phyloP scores from a whole-genome alignment of 352 stramenopile species.

The Pythium scleroteichum region DNA sequence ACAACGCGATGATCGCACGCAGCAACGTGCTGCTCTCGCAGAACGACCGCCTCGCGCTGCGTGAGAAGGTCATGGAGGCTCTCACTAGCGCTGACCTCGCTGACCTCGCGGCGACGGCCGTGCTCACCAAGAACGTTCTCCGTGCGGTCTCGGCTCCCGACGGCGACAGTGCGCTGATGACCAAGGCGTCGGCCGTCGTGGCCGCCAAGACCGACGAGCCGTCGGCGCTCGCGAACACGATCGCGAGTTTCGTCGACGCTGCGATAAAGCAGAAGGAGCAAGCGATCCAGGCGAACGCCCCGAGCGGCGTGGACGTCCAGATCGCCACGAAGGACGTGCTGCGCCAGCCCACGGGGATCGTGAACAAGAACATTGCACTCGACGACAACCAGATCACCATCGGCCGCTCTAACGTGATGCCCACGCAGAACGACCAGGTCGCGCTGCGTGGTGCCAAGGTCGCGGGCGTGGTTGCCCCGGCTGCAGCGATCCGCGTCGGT shows the following conservation, averaged over 20 bases:
- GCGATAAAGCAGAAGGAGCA: conserved; percentile 20
- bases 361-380: conserved; percentile 36
- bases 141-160: conserved; percentile 25
- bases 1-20: conserved; percentile 31
- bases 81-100: neutral
- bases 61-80: conserved; percentile 19
- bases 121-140: conserved; percentile 22
- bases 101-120: conserved; percentile 2
- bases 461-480: conserved; percentile 12
- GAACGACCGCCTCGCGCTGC: conserved; percentile 28
- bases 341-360: conserved; percentile 23
- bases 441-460: conserved; percentile 24
- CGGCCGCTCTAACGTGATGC: conserved; percentile 10
- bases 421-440: conserved; percentile 28
- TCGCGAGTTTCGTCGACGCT: conserved; percentile 29
- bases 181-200: conserved; percentile 36
- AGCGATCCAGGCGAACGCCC: conserved; percentile 17
- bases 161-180: conserved; percentile 34
- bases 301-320: conserved; percentile 3
- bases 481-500: conserved; percentile 2
- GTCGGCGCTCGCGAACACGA: conserved; percentile 12
- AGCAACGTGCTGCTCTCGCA: conserved; percentile 32
- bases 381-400: conserved; percentile 31
- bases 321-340: conserved; percentile 32
- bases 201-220: conserved; percentile 28